Evolutionary conservation across 2,329 filamentous ascomycete species (phyloP).

Genomic region (Aureobasidium sp.): DNA sequence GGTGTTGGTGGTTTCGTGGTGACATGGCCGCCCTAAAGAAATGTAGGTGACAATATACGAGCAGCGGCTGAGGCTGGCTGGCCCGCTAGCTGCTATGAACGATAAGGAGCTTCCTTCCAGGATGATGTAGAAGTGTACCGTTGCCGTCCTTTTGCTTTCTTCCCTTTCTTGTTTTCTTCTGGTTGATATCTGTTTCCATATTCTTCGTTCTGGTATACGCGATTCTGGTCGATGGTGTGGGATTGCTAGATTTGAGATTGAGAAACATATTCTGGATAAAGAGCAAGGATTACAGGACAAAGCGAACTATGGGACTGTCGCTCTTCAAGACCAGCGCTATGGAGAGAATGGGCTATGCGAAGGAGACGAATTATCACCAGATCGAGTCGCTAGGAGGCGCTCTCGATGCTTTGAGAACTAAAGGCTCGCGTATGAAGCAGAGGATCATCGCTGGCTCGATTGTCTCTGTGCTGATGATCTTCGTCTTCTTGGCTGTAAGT

Average conservation of each 20-base stretch:
- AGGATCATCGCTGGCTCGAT: slow-evolving; percentile 5
- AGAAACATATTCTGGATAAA: not conserved
- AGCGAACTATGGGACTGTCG: not conserved
- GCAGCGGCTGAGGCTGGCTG: not conserved
- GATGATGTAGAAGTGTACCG: not conserved
- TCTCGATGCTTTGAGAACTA: not conserved
- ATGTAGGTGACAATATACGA: not conserved
- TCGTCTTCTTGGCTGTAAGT: slow-evolving; percentile 2
- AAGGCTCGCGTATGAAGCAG: slow-evolving; percentile 5
- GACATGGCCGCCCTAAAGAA: not conserved
- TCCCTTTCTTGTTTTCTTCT: not conserved
- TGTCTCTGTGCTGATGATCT: not conserved
- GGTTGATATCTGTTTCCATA: not conserved
- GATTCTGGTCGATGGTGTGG: not conserved
- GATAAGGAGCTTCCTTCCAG: not conserved
- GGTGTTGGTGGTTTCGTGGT: not conserved
- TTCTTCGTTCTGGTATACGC: not conserved
- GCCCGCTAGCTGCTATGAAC: not conserved
- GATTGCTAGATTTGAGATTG: too few species aligned
- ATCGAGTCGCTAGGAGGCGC: slow-evolving; percentile 1
- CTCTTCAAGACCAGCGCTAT: not conserved
- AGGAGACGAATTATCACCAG: not conserved
- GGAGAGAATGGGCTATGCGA: not conserved
- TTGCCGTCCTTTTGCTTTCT: not conserved
- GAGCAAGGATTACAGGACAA: not conserved